phyloP scores from a whole-genome alignment of 805 yeast species.

The Barnettozyma siamensis region DNA sequence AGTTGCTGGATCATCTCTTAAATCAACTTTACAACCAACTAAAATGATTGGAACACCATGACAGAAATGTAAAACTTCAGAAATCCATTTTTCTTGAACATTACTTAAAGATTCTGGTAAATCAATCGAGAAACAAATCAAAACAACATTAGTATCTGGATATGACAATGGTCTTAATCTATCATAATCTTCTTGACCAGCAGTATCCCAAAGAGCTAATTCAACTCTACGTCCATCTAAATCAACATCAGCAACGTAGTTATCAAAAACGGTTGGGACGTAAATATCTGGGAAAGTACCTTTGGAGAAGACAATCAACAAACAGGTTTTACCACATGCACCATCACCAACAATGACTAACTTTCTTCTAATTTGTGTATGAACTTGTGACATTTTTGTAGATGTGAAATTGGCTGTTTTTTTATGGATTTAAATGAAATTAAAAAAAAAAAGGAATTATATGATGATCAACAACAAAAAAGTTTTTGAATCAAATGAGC shows the following conservation, averaged over 20 bases:
- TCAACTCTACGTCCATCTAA: slow-evolving; percentile 89
- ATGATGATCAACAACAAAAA: not conserved
- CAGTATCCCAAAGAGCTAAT: slow-evolving; percentile 95
- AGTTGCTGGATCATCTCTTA: slow-evolving; percentile 76
- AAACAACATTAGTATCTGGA: slow-evolving; percentile 88
- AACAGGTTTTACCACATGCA: slow-evolving; percentile 95
- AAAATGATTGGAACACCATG: slow-evolving; percentile 89
- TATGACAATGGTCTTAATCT: slow-evolving; percentile 86
- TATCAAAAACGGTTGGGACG: slow-evolving; percentile 95
- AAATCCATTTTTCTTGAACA: slow-evolving; percentile 94
- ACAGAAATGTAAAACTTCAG: slow-evolving; percentile 90
- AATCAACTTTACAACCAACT: slow-evolving; percentile 88
- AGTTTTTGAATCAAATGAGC: not conserved
- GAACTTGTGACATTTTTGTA: slow-evolving; percentile 23
- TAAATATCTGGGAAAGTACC: slow-evolving; percentile 92
- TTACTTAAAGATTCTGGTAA: slow-evolving; percentile 89
- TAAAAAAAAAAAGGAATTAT: not conserved
- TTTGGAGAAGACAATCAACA: slow-evolving; percentile 77
- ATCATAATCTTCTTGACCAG: slow-evolving; percentile 97
- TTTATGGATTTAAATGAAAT: no score
- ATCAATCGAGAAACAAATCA: slow-evolving; percentile 87
- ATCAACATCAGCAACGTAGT: slow-evolving; percentile 95
- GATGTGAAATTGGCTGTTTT: not conserved
- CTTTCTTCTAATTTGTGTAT: slow-evolving; percentile 52
- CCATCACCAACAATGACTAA: slow-evolving; percentile 96